Base-by-base conservation (phyloP, 495 filamentous ascomycete genomes). In the Usnea hakonensis region DNA sequence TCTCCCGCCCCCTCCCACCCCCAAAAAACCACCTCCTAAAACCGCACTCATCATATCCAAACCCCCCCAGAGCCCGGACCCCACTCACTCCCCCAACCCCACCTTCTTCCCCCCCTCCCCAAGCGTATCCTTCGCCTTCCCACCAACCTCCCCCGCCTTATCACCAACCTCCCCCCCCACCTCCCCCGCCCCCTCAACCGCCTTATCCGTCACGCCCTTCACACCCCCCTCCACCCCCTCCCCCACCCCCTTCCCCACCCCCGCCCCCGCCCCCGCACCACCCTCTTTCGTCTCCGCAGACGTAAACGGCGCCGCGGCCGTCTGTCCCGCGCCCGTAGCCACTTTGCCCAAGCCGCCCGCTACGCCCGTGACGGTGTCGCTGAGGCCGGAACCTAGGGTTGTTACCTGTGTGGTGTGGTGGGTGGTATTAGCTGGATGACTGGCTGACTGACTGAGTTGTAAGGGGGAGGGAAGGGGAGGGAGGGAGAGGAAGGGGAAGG, bases 331-430 rank as follows among this genome's bases (percentile, higher is more conserved):
- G 19, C 56, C 55, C 23, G 35, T 41, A 5, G 61, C 61, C 16
- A 62, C 61, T 16, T 64, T 58, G 26, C 65, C 65, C 3, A 67
- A 52, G 2, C 65, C 65, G 16, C 58, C 65, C 8, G 61, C 58
- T 8, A 67, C 62, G 33, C 65, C 65, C 19, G 40, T 55, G 30
- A 67, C 65, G 21, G 65, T 67, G 30, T 64, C 62, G n/a, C 52
- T 63, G 35, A 67, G 33, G 28, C 65, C 65, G 37, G 36, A 28
- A n/a, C 61, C 62, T 23, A 67, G 55, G 8, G 62, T 48, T 5
- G 57, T 62, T 43, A 62, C 61, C 65, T 67, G 40, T 30, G 3
- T 30, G 13, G 9, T 17, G 11, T 6, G 35, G n/a, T 6, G 21
- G 0, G 9, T 13, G 2, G 4, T 4, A 21, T 46, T 46, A 46